Base-by-base conservation (phyloP, 2,329 filamentous ascomycete genomes). In the Hypoxylon sp. region DNA sequence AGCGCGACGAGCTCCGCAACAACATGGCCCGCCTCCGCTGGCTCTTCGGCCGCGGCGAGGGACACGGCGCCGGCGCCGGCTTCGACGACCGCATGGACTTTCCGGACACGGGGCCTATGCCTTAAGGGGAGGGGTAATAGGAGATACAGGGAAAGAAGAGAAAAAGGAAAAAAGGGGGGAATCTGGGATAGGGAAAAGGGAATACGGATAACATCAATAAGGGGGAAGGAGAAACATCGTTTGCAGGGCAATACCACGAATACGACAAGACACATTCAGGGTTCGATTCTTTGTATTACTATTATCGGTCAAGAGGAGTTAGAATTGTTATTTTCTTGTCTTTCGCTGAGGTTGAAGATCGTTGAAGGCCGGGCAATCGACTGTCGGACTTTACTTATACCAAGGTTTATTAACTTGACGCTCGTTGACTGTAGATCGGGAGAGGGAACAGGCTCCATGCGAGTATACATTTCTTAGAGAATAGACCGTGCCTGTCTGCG, bases 1-100 rank as follows among this genome's bases (percentile, higher is more conserved):
- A 77, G 63, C 68, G 73, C 50, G 68, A 73, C 58, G 74, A 77
- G 64, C 62, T 72, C 10, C 57, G 68, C 11, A 67, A 69, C 17
- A 69, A 68, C 46, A 67, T 72, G 58, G 63, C 67, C 55, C 53
- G 67, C 26, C 64, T 75, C 45, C 66, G 64, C 13, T 71, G 68
- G 68, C 41, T 71, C n/a, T 70, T 69, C 13, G 66, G 66, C 3
- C 66, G 67, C 21, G 68, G 64, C 38, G 67, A 71, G 56, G 62
- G 65, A n/a, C n/a, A n/a, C n/a, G n/a, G n/a, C n/a, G n/a, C n/a
- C 18, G 55, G 58, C 7, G 49, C 58, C 17, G 67, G 55, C 4
- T 55, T 56, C 33, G 47, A 54, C 26, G 37, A 46, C 23, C 50
- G 57, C 29, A 8, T 50, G 29, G 52, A 49, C 18, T 59, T 58